A percentile compares a stretch with the other conserved stretches of the same genome.
Conservation (phyloP, 2,329 filamentous ascomycete species). For the Apiospora phragmitis region DNA sequence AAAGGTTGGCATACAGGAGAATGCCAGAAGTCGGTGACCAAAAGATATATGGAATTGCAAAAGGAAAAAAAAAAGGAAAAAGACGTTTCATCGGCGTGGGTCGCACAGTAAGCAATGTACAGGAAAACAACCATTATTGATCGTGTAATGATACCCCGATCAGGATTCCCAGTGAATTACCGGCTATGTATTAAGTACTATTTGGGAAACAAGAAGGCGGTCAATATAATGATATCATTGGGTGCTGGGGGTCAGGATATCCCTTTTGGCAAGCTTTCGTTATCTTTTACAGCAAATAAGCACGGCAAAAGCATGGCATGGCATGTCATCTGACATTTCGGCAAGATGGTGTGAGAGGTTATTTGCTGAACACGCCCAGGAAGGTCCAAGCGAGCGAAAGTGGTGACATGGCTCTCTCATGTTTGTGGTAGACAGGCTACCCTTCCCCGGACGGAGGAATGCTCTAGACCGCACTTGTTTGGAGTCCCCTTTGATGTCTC, state of each 20-base stretch:
- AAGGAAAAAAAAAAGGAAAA: background rate
- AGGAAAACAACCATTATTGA: background rate
- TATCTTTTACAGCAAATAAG: background rate
- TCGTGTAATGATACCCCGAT: background rate
- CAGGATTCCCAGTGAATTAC: background rate
- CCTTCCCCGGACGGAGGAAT: background rate
- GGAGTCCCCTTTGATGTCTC: background rate
- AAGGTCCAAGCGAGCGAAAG: background rate
- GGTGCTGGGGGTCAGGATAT: background rate
- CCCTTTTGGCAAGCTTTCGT: background rate
- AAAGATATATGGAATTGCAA: background rate
- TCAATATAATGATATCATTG: background rate
- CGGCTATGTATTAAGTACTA: background rate
- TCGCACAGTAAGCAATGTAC: background rate
- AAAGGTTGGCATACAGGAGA: background rate
- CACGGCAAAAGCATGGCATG: background rate
- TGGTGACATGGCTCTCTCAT: background rate
- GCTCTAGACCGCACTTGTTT: background rate
- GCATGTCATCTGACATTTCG: background rate
- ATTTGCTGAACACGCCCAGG: background rate
- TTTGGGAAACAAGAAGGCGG: background rate
- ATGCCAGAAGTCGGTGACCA: background rate
- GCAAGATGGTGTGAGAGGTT: background rate
- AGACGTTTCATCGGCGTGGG: background rate
- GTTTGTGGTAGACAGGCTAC: background rate